These are phyloP conservation scores for Straminergon stramineum DNA, from an alignment of 225 moss, liverwort and hornwort genomes.

Conservation along the genomic window DNA sequence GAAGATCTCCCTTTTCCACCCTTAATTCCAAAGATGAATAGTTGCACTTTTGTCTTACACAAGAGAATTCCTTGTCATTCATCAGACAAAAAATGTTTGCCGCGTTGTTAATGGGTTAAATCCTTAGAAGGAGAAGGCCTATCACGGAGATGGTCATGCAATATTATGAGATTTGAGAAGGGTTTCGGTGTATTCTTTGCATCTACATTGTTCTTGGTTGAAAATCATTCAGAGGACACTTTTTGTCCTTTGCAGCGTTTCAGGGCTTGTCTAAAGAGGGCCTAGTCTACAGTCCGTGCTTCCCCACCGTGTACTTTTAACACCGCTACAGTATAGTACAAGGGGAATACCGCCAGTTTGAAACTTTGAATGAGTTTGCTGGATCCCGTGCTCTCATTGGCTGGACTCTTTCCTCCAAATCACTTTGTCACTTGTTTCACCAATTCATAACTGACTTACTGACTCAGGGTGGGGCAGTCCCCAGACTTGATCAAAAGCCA, in stretches of 20 bases:
- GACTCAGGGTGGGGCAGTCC: neutral
- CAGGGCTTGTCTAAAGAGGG: neutral
- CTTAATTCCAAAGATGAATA: no score
- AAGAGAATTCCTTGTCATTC: no score
- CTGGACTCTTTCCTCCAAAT: neutral
- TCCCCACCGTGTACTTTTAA: neutral
- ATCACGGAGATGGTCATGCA: fast-evolving
- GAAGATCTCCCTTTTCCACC: no score
- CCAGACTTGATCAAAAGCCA: neutral
- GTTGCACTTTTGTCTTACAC: no score
- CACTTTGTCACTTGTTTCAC: neutral
- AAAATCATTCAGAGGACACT: no score
- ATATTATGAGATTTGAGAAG: fast-evolving
- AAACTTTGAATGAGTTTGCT: neutral
- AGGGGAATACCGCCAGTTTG: neutral
- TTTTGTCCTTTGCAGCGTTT: neutral
- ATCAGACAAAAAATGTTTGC: no score
- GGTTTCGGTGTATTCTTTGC: neutral
- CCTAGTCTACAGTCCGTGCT: neutral
- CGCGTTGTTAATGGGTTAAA: no score
- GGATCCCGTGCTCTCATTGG: neutral
- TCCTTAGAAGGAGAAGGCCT: neutral
- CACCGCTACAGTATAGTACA: neutral
- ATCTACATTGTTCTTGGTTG: neutral
- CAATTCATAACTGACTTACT: neutral